Base-by-base conservation (phyloP, 176 grass and related monocot species). In the Triticum turgidum region DNA sequence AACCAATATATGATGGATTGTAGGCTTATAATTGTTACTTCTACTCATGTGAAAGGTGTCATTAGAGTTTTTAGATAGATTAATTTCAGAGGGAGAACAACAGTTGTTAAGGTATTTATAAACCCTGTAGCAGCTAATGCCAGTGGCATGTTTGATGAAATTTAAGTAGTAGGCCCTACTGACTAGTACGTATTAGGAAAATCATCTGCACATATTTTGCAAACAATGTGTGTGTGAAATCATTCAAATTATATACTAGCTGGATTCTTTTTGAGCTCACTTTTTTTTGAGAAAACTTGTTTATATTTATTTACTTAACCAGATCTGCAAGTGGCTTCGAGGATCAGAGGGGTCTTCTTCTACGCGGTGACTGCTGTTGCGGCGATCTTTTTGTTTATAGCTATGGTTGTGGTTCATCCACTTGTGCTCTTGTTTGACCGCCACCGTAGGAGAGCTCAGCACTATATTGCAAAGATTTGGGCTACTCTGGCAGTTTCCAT, bases 401-500 rank as follows among this genome's bases (percentile, higher is more conserved):
- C 71, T 69, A 98, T 98, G 96, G 88, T 87, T 73, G 83, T 84
- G 47, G 77, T 95, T 52, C 96, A 98, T 82, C 96, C 96, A 17
- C 85, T 89, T 14, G 90, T 98, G 39, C 49, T 95, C 75, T 76
- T 94, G 41, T 94, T 98, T 65, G 96, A 98, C 82, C 88, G 86
- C 41, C 86, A 94, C 76, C 86, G 86, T 44, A 89, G 96, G 81
- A 91, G 84, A 80, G 86, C 74, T 9, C 96, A 98, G 58, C 90
- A 96, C 83, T 85, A 92, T 35, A 92, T 95, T 65, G 93, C 96
- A 0, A 94, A 89, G 88, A 76, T 95, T 87, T 98, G 96, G 96
- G 93, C 96, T 45, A 92, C 79, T 21, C 35, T 94, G 87, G 91
- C 96, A 17, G 86, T 98, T 82, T 78, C 76, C 64, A 94, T 94